phyloP scores from a whole-genome alignment of 2,329 filamentous ascomycete genomes.

The Talaromyces sp. region DNA sequence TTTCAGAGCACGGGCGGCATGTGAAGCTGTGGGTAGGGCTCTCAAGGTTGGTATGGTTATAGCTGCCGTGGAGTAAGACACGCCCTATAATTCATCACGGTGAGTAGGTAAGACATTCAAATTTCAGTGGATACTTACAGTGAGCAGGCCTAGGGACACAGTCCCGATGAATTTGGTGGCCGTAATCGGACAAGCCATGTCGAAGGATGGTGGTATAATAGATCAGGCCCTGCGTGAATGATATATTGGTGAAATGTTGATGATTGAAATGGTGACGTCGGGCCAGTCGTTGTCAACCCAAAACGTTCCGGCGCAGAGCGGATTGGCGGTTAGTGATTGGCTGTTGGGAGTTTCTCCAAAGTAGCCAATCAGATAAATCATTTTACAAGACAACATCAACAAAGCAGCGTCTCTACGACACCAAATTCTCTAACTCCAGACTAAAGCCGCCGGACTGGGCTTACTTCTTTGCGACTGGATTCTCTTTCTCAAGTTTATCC shows the following conservation, averaged over 20 bases:
- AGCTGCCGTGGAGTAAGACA: conserved; percentile 77
- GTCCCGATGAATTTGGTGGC: conserved; percentile 90
- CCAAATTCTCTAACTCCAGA: background rate
- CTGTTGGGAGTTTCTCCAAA: background rate
- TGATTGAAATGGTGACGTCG: conserved; percentile 11
- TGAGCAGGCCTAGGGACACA: conserved; percentile 79
- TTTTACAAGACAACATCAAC: background rate
- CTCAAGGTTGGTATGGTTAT: conserved; percentile 76
- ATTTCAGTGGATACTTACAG: conserved; percentile 60
- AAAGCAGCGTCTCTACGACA: background rate
- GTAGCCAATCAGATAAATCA: background rate
- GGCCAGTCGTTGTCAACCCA: background rate
- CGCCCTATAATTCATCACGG: conserved; percentile 55
- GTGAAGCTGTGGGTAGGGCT: conserved; percentile 68
- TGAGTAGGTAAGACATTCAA: conserved; percentile 5
- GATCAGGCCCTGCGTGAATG: background rate
- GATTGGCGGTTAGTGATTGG: conserved; percentile 9
- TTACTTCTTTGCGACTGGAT: background rate
- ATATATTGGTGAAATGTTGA: background rate
- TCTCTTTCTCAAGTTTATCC: too few relatives aligned
- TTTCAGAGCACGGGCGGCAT: conserved; percentile 65
- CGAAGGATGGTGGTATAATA: background rate
- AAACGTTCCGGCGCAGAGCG: conserved; percentile 1
- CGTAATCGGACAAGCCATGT: conserved; percentile 65
- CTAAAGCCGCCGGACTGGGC: background rate